phyloP scores from a whole-genome alignment of 805 yeast genomes.

The Suhomyces xylopsoci region DNA sequence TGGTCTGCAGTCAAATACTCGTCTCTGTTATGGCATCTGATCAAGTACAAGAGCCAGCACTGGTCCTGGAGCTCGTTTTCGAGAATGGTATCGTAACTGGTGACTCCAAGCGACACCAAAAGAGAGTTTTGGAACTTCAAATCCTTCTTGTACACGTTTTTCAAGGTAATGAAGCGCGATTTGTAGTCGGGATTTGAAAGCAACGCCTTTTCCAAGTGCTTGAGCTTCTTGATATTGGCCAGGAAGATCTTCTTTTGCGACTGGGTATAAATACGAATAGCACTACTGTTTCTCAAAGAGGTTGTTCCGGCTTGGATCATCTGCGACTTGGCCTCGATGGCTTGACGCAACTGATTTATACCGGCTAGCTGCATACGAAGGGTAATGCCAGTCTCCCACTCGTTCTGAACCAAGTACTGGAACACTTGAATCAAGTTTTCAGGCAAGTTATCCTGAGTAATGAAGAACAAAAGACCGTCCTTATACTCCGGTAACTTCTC shows the following conservation, averaged over 20 bases:
- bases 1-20: slow-evolving; percentile 18
- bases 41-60: slow-evolving; percentile 59
- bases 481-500: slow-evolving; percentile 8
- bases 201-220: slow-evolving; percentile 44
- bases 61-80: slow-evolving; percentile 52
- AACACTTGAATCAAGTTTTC: slow-evolving; percentile 50
- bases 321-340: slow-evolving; percentile 48
- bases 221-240: slow-evolving; percentile 42
- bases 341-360: slow-evolving; percentile 47
- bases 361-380: slow-evolving; percentile 63
- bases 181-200: slow-evolving; percentile 40
- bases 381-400: slow-evolving; percentile 46
- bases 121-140: slow-evolving; percentile 51
- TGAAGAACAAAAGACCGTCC: slow-evolving; percentile 40
- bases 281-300: slow-evolving; percentile 8
- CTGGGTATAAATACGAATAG: slow-evolving; percentile 45
- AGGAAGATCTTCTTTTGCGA: slow-evolving; percentile 50
- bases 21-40: slow-evolving; percentile 51
- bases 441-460: slow-evolving; percentile 36
- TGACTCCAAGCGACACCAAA: slow-evolving; percentile 54
- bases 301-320: slow-evolving; percentile 18
- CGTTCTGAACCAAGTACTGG: slow-evolving; percentile 48
- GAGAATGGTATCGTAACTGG: slow-evolving; percentile 50
- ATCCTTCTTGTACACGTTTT: slow-evolving; percentile 56
- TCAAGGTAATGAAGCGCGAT: slow-evolving; percentile 49